Percentiles rank a stretch among this genome's conserved stretches.
These are phyloP conservation scores for Fusarium proliferatum DNA, from an alignment of 2,329 filamentous ascomycete species.

Conservation along the genomic window DNA sequence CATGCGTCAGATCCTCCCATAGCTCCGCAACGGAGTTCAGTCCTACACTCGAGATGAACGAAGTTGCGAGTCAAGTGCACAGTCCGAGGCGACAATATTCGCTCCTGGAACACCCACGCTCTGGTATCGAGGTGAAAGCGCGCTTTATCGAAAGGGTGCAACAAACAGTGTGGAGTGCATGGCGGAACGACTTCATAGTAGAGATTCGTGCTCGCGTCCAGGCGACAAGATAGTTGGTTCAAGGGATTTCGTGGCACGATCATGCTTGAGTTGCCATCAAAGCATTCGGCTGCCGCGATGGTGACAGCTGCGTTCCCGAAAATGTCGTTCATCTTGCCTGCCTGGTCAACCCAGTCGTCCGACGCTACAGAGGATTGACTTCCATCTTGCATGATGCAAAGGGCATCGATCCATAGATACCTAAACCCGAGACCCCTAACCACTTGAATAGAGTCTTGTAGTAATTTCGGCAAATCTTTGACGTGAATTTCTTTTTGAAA, in stretches of 20 bases:
- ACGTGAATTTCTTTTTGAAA: neutral
- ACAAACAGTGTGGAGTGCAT: neutral
- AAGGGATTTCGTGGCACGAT: neutral
- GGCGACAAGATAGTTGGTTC: neutral
- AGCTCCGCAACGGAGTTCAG: neutral
- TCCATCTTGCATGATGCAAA: neutral
- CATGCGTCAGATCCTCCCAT: neutral
- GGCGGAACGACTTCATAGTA: neutral
- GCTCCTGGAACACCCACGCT: neutral
- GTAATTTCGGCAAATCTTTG: neutral
- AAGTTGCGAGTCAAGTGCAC: constrained; percentile 1
- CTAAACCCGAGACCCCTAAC: neutral
- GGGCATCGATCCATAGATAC: constrained; percentile 1
- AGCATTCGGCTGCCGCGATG: constrained; percentile 1
- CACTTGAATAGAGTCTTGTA: neutral
- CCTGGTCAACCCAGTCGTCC: neutral
- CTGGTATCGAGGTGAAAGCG: neutral
- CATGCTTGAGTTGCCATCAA: neutral
- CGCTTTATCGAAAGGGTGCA: neutral
- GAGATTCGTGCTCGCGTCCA: neutral
- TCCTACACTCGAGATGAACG: neutral
- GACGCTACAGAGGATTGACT: neutral
- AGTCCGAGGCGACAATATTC: neutral
- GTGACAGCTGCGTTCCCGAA: neutral
- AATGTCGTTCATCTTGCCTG: neutral